Evolutionary conservation across 805 yeast genomes (phyloP).

Genomic region (Kluyveromyces starmeri): DNA sequence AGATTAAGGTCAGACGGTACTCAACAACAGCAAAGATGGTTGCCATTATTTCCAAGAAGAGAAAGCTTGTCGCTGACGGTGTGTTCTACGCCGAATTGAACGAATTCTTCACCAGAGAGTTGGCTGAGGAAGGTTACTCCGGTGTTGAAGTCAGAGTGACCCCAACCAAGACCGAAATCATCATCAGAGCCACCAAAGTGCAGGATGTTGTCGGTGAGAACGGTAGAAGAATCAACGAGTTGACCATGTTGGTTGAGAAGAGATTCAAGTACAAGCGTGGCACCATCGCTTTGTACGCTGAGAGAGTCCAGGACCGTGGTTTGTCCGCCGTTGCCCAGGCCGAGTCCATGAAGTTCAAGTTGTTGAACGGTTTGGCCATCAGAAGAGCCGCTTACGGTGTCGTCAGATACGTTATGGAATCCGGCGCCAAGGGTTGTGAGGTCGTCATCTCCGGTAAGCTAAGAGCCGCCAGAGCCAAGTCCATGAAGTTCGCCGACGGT

Average conservation of each 20-base stretch:
- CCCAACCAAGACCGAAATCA: slow-evolving; percentile 95
- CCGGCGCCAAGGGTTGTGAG: slow-evolving; percentile 99
- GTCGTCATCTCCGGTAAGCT: slow-evolving; percentile 99
- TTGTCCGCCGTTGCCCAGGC: slow-evolving; percentile 99
- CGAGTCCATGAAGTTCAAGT: slow-evolving; percentile 96
- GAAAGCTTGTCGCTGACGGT: slow-evolving; percentile 99
- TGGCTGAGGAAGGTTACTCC: slow-evolving; percentile 99
- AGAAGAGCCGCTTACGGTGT: slow-evolving; percentile 99
- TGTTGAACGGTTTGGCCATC: slow-evolving; percentile 97
- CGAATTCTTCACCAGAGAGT: slow-evolving; percentile 99
- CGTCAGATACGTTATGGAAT: slow-evolving; percentile 98
- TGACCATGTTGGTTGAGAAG: slow-evolving; percentile 94
- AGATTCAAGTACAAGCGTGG: slow-evolving; percentile 96
- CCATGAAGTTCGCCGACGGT: slow-evolving; percentile 99
- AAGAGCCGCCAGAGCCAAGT: slow-evolving; percentile 99
- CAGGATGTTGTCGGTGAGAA: slow-evolving; percentile 98
- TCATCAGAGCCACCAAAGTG: slow-evolving; percentile 98
- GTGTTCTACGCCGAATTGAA: slow-evolving; percentile 99
- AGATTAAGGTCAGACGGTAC: too few species aligned
- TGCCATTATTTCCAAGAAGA: slow-evolving; percentile 81
- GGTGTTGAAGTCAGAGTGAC: slow-evolving; percentile 99
- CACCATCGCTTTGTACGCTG: slow-evolving; percentile 91
- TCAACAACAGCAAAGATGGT: slow-evolving; percentile 25
- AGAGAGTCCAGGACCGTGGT: slow-evolving; percentile 99
- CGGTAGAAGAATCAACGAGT: slow-evolving; percentile 99